phyloP scores from a whole-genome alignment of 805 yeast species.

The Candida odintsovae region DNA sequence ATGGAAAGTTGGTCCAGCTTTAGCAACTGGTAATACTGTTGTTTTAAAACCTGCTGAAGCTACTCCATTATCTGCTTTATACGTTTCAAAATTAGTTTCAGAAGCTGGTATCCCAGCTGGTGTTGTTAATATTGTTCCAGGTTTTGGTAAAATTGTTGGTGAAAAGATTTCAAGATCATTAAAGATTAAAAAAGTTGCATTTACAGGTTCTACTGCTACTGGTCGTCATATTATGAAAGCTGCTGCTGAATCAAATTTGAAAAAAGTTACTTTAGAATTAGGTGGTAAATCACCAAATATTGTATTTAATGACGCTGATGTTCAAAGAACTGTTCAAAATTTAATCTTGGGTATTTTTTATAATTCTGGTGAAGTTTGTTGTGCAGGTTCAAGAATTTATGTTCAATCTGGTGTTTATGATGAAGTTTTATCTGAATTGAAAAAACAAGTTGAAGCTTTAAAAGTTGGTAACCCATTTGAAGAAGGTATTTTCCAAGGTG shows the following conservation, averaged over 20 bases:
- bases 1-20: slow-evolving; percentile 84
- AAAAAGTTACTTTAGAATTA: slow-evolving; percentile 88
- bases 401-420: slow-evolving; percentile 85
- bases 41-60: slow-evolving; percentile 85
- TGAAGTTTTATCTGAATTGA: slow-evolving; percentile 57
- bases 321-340: slow-evolving; percentile 69
- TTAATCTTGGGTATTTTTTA: slow-evolving; percentile 80
- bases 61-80: slow-evolving; percentile 78
- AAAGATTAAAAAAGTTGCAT: slow-evolving; percentile 71
- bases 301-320: slow-evolving; percentile 79
- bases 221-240: slow-evolving; percentile 79
- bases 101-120: slow-evolving; percentile 83
- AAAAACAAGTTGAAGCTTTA: slow-evolving; percentile 43
- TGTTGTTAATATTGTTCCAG: slow-evolving; percentile 74
- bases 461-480: slow-evolving; percentile 84
- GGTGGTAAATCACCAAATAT: slow-evolving; percentile 97
- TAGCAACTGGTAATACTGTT: slow-evolving; percentile 81
- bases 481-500: slow-evolving; percentile 78
- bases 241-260: slow-evolving; percentile 76
- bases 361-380: slow-evolving; percentile 95
- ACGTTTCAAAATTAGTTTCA: slow-evolving; percentile 54
- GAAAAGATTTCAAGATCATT: slow-evolving; percentile 65
- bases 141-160: slow-evolving; percentile 74
- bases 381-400: slow-evolving; percentile 89
- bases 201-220: slow-evolving; percentile 84